Percentiles rank a stretch among this genome's conserved stretches.
Evolutionary conservation across 208 protist genomes (phyloP).

Genomic region (Crithidia expoeki): DNA sequence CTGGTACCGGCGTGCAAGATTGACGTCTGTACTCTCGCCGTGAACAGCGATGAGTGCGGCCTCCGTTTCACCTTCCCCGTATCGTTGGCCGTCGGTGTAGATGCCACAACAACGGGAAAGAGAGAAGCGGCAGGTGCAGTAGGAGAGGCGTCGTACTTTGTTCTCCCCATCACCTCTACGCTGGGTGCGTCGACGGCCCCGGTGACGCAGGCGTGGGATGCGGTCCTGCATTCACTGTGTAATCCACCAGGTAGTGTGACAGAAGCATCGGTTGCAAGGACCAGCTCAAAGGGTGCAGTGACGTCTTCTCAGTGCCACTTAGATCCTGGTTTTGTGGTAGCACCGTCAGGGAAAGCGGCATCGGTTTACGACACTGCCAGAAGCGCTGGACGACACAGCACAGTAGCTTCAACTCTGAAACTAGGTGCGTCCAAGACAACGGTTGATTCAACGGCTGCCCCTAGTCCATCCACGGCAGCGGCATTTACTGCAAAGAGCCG

Average conservation of each 20-base stretch:
- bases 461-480: too few species aligned
- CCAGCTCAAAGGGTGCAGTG: too few species aligned
- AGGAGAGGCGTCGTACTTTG: conserved; percentile 1
- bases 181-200: neutral
- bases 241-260: neutral
- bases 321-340: too few species aligned
- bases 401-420: too few species aligned
- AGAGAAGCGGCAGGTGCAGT: neutral
- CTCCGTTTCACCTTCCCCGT: conserved; percentile 6
- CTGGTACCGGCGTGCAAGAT: conserved; percentile 14
- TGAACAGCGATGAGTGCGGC: neutral
- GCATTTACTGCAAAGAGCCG: too few species aligned
- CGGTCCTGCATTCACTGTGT: conserved; percentile 14
- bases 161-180: neutral
- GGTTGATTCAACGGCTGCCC: too few species aligned
- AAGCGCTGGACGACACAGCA: too few species aligned
- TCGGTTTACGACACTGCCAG: too few species aligned
- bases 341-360: too few species aligned
- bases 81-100: neutral
- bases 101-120: neutral
- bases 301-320: too few species aligned
- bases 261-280: neutral
- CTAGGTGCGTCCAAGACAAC: too few species aligned
- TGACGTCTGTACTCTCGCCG: neutral
- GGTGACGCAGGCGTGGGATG: conserved; percentile 2